phyloP scores from a whole-genome alignment of 1,284 basidiomycete species.

The Microbotryomycetes sp. region DNA sequence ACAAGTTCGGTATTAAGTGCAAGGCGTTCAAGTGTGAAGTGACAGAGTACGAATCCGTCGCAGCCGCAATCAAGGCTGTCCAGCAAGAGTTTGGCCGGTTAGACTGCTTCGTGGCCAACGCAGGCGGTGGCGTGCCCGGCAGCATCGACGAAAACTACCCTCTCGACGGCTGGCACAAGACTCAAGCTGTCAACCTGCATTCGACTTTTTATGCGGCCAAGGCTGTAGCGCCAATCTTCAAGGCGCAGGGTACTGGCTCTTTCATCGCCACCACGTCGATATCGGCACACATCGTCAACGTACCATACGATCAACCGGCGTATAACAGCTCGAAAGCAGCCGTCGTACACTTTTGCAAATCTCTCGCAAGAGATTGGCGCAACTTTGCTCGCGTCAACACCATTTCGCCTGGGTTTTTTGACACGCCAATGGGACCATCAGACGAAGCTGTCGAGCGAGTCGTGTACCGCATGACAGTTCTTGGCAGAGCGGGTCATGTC shows the following conservation, averaged over 20 bases:
- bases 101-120: not conserved
- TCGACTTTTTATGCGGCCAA: conserved; percentile 35
- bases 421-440: conserved; percentile 38
- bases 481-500: conserved; percentile 36
- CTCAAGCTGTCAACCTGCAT: conserved; percentile 35
- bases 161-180: conserved; percentile 35
- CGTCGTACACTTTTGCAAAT: conserved; percentile 37
- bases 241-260: conserved; percentile 38
- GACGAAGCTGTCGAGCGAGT: conserved; percentile 16
- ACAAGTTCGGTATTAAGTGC: conserved; percentile 33
- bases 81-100: not conserved
- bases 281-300: conserved; percentile 37
- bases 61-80: not conserved
- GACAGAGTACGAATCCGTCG: conserved; percentile 13
- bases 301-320: conserved; percentile 38
- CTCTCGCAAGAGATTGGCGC: conserved; percentile 39
- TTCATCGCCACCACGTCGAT: conserved; percentile 40
- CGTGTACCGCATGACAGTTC: conserved; percentile 32
- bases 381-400: conserved; percentile 40
- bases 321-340: conserved; percentile 39
- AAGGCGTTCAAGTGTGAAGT: conserved; percentile 37
- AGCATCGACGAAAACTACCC: conserved; percentile 26
- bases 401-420: conserved; percentile 39
- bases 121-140: conserved; percentile 14
- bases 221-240: conserved; percentile 36